phyloP scores from a whole-genome alignment of 2,329 filamentous ascomycete species.

The Aspergillus costaricaensis region DNA sequence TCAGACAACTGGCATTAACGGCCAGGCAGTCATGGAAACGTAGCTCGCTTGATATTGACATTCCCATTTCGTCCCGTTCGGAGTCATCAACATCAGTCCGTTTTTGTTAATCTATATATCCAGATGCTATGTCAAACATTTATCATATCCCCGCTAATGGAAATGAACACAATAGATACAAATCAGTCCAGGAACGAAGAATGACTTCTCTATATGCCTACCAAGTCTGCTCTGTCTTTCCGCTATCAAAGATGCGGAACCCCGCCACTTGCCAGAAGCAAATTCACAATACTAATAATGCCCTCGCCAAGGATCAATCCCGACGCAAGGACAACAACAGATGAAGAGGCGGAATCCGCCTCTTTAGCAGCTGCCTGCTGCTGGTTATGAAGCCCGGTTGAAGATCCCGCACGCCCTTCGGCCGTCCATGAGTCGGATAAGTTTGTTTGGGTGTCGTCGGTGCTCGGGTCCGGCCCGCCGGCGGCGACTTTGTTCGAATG shows the following conservation, averaged over 20 bases:
- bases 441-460: not conserved
- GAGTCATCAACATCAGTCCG: no score
- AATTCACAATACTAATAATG: slow-evolving; percentile 85
- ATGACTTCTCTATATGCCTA: not conserved
- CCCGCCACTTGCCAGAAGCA: slow-evolving; percentile 73
- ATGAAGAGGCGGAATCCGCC: slow-evolving; percentile 52
- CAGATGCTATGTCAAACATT: no score
- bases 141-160: no score
- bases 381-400: slow-evolving; percentile 29
- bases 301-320: slow-evolving; percentile 93
- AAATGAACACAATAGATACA: no score
- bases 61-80: no score
- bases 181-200: not conserved
- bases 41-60: no score
- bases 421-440: not conserved
- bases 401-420: not conserved
- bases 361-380: slow-evolving; percentile 19
- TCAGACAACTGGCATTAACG: no score
- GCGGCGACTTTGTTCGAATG: slow-evolving; percentile 29
- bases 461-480: not conserved
- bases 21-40: no score
- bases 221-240: not conserved
- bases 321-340: slow-evolving; percentile 83
- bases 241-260: slow-evolving; percentile 68
- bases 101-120: no score